Conservation (phyloP, 495 filamentous ascomycete species). For the Penicillium ucsense region DNA sequence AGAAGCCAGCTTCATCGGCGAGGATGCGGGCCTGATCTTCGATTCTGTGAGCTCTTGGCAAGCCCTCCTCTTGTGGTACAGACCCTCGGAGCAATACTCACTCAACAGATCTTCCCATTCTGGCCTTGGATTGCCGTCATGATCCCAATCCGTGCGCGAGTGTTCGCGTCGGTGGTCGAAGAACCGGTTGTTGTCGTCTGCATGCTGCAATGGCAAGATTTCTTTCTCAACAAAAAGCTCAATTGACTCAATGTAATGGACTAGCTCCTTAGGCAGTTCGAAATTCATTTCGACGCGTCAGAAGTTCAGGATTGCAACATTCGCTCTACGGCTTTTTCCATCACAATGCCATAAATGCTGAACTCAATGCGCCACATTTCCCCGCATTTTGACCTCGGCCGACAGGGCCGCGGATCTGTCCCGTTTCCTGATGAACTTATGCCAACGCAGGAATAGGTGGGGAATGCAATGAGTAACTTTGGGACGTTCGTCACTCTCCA, state of each 20-base stretch:
- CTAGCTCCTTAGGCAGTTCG: constrained; percentile 38
- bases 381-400: constrained; percentile 16
- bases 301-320: no score
- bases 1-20: constrained; percentile 47
- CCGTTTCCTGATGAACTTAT: not conserved
- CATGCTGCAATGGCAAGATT: constrained; percentile 42
- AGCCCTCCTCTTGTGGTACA: not conserved
- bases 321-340: no score
- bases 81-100: not conserved
- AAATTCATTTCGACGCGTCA: constrained; percentile 41
- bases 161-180: constrained; percentile 53
- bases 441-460: not conserved
- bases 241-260: constrained; percentile 32
- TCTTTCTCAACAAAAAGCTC: constrained; percentile 45
- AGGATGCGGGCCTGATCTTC: constrained; percentile 27
- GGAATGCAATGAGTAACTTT: no score
- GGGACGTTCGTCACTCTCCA: no score
- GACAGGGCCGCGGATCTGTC: no score
- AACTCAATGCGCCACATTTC: constrained; percentile 2
- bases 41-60: not conserved
- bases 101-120: constrained; percentile 47
- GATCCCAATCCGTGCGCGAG: constrained; percentile 45
- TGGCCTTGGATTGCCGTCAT: constrained; percentile 39
- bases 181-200: constrained; percentile 48
- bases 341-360: no score